phyloP scores from a whole-genome alignment of 2,329 filamentous ascomycete species.

The Fusarium duplospermum region DNA sequence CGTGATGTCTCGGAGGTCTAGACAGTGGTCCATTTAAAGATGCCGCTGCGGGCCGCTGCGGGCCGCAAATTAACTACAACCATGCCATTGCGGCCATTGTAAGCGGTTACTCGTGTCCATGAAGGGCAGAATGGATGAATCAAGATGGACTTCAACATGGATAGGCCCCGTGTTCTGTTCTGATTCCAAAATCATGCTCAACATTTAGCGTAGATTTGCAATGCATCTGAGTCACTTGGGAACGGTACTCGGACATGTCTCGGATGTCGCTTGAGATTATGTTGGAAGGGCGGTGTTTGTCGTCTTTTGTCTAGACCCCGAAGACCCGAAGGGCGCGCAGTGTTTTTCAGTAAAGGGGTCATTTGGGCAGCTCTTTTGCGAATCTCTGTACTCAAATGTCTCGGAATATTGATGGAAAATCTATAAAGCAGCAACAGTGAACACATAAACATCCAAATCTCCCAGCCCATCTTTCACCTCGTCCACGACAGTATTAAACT shows the following conservation, averaged over 20 bases:
- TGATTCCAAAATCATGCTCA: background rate
- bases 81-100: slow-evolving; percentile 7
- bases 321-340: background rate
- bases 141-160: background rate
- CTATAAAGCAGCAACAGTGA: background rate
- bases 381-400: background rate
- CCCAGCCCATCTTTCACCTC: background rate
- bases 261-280: background rate
- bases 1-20: background rate
- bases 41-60: slow-evolving; percentile 21
- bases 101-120: background rate
- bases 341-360: background rate
- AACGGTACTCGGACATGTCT: background rate
- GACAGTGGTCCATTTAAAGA: background rate
- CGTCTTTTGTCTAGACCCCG: background rate
- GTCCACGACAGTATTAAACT: background rate
- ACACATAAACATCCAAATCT: background rate
- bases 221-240: background rate
- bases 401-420: background rate
- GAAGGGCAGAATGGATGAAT: background rate
- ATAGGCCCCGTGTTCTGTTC: background rate
- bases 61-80: slow-evolving; percentile 12
- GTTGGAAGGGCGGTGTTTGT: background rate
- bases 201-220: background rate
- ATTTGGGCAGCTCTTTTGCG: background rate